Evolutionary conservation across 495 filamentous ascomycete species (phyloP), one percentile per base, ranked within the genome.

Genomic region (Hypoxylon rickii): DNA sequence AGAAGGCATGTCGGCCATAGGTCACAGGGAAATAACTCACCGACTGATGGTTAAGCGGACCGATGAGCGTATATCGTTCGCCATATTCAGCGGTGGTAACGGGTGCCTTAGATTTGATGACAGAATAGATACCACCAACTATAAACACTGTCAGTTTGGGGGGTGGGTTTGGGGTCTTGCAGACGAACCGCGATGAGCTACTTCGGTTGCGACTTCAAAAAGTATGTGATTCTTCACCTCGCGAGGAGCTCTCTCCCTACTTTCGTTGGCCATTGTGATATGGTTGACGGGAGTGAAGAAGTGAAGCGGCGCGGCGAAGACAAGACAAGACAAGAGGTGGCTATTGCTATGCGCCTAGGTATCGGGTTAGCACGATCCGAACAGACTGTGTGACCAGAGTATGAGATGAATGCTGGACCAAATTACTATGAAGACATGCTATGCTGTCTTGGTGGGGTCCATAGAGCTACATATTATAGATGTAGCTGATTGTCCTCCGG

Each of bases 1-100:
- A 56, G 19, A 29, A n/a, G 37, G 39, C 1, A 42, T 20, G 1
- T 17, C n/a, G n/a, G 8, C 17, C 13, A 2, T 17, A 12, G n/a
- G 8, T 21, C 13, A 6, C n/a, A 17, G 43, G 43, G 31, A 17
- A 2, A 41, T 7, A 34, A 74, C 87, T 61, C 77, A 90, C 89
- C 3, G 94, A 97, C 55, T 86, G 80, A 60, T 86, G 85, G 70
- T 97, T 97, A 66, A 96, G 84, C 42, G 94, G 94, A 4, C 94
- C 94, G 71, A 98, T 92, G 42, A 98, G 80, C 33, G 90, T 96
- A 75, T 98, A 98, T 51, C 90, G 85, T 49, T 96, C 90, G 64
- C 94, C 95, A 93, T 97, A 98, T 72, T 98, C 94, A 13, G 91
- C 91, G 0, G 94, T 96, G 20, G 94, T 98, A 41, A 98, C 93